Conservation (phyloP, 495 filamentous ascomycete genomes). For the Neurospora sp. region DNA sequence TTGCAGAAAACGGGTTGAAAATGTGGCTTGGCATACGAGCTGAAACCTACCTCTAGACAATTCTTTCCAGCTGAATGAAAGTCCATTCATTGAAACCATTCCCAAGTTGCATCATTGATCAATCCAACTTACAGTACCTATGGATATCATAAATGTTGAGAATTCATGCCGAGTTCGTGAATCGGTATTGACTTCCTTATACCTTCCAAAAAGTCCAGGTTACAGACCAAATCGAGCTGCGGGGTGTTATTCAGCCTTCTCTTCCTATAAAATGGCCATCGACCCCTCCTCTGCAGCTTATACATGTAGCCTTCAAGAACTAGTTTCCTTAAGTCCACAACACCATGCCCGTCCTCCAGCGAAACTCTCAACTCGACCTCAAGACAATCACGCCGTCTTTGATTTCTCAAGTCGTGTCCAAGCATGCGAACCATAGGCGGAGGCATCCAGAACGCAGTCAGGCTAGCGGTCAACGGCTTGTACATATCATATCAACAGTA, state of each 20-base stretch:
- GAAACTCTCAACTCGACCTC: neutral
- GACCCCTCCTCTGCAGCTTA: neutral
- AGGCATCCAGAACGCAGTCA: neutral
- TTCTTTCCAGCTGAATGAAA: neutral
- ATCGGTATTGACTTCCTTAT: neutral
- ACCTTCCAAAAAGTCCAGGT: neutral
- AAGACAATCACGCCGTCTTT: neutral
- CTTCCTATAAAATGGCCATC: neutral
- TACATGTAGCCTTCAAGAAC: neutral
- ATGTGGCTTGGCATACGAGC: too few species aligned
- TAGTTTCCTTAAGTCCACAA: neutral
- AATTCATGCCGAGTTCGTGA: neutral
- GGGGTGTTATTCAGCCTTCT: neutral
- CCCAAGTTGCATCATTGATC: neutral
- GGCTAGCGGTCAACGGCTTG: neutral
- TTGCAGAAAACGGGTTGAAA: too few species aligned
- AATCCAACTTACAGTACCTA: neutral
- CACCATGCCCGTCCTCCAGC: neutral
- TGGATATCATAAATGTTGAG: neutral
- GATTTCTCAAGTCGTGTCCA: too few species aligned
- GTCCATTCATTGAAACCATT: neutral
- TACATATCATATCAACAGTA: neutral
- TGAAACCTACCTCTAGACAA: too few species aligned
- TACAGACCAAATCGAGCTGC: neutral
- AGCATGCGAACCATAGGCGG: neutral